Percentiles rank a stretch among this genome's conserved stretches.
Evolutionary conservation across 305 asterid genomes (phyloP).

Genomic region (Fraxinus latifolia): DNA sequence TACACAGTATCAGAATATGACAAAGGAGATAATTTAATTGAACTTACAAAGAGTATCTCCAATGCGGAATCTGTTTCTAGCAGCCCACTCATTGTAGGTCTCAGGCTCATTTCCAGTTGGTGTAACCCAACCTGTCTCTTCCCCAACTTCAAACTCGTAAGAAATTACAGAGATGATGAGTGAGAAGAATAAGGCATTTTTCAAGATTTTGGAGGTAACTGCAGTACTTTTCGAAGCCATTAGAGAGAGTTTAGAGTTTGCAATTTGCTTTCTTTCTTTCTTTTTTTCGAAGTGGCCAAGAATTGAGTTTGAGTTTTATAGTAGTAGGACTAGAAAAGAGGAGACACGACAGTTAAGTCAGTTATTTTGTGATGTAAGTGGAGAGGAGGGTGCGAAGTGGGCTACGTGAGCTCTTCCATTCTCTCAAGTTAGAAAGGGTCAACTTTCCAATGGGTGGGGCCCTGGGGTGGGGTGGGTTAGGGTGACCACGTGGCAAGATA

Average conservation of each 20-base stretch:
- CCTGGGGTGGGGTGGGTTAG: not conserved
- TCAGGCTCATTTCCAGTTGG: conserved; percentile 61
- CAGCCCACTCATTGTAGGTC: conserved; percentile 76
- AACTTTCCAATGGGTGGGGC: not conserved
- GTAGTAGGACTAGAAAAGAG: not conserved
- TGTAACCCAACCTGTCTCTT: conserved; percentile 44
- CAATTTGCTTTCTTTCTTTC: not conserved
- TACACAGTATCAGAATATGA: not conserved
- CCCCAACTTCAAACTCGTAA: conserved; percentile 60
- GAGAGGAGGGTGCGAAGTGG: not conserved
- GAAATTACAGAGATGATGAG: conserved; percentile 22
- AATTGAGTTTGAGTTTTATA: not conserved
- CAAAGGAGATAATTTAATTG: not conserved
- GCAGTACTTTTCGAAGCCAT: conserved; percentile 34
- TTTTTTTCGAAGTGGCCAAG: not conserved
- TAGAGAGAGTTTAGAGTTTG: conserved; percentile 3
- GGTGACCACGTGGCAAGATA: not conserved
- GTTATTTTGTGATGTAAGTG: not conserved
- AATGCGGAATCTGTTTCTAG: conserved; percentile 58
- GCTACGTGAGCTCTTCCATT: conserved; percentile 4
- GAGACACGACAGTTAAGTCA: not conserved
- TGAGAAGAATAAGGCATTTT: conserved; percentile 13
- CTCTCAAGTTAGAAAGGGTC: not conserved
- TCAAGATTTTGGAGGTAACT: conserved; percentile 17
- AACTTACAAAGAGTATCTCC: conserved; percentile 62